A percentile compares a stretch with the other conserved stretches of the same genome.
Conservation (phyloP, 768 basidiomycete species). For the Gymnopilus junonius region DNA sequence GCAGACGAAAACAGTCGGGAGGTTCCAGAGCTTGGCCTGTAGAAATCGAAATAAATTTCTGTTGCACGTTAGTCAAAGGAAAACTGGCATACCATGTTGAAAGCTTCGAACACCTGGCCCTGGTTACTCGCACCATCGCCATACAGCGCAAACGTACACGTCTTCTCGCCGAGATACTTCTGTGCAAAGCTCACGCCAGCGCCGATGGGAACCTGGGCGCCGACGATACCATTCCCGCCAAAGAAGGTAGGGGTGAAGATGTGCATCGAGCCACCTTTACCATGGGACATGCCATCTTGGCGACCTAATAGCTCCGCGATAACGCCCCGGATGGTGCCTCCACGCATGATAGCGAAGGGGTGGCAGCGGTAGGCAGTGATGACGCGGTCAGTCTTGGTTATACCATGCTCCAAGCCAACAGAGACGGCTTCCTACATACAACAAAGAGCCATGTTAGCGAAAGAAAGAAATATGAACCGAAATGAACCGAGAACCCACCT, state of each 20-base stretch:
- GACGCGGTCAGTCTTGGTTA: constrained; percentile 82
- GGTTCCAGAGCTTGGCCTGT: constrained; percentile 93
- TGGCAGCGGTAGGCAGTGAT: constrained; percentile 99
- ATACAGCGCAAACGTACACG: constrained; percentile 92
- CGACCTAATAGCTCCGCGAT: constrained; percentile 92
- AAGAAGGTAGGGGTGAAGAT: constrained; percentile 98
- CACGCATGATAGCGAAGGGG: constrained; percentile 94
- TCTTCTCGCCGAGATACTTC: constrained; percentile 75
- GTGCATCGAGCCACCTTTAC: constrained; percentile 99
- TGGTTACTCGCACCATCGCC: constrained; percentile 99
- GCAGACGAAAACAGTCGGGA: constrained; percentile 93
- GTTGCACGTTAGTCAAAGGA: too few relatives aligned
- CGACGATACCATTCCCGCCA: constrained; percentile 98
- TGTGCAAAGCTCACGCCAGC: constrained; percentile 95
- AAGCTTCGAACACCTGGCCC: constrained; percentile 98
- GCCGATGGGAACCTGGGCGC: constrained; percentile 96
- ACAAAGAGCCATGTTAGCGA: neutral
- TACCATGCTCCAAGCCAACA: constrained; percentile 90
- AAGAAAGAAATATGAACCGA: neutral
- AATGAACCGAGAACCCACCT: constrained; percentile 50
- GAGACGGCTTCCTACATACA: constrained; percentile 88
- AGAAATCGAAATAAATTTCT: too few relatives aligned
- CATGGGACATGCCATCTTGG: constrained; percentile 89
- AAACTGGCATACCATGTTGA: constrained; percentile 82
- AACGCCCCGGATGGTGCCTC: constrained; percentile 90